Evolutionary conservation across 1,284 basidiomycete genomes (phyloP), one percentile per base, ranked within the genome.

Genomic region (Tilletia indica): DNA sequence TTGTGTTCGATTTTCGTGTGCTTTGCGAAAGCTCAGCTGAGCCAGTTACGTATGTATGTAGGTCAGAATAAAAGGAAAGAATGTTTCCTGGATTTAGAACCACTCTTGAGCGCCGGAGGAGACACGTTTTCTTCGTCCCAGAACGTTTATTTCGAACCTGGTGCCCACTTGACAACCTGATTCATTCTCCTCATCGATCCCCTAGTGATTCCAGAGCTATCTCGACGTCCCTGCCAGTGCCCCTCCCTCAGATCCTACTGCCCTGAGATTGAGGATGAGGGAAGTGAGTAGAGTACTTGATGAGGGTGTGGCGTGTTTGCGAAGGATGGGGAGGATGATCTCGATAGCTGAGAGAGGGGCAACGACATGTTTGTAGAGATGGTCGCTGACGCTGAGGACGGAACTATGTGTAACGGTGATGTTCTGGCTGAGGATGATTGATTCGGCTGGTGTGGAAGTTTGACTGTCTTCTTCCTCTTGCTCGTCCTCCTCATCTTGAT

Each of bases 301-400:
- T 63, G 14, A 70, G 77, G 76, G 68, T 75, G 47, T 2, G 74
- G 68, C n/a, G 72, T 70, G 51, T 54, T 54, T 63, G n/a, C 58
- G 58, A 19, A 80, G 68, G 68, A 80, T 70, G 4, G 76, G 75
- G 0, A 78, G 64, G 9, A 80, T 70, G 31, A 77, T 73, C 14
- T 74, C 73, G 25, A 82, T 70, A 9, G 73, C 73, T 64, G 76
- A 77, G 16, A 82, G 72, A 63, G 78, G 76, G 42, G 76, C 70
- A 12, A 78, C 73, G 45, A 82, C 78, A 51, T 80, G 80, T 38
- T 71, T 71, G 39, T 76, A 74, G 51, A 80, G 75, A 47, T 76
- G 74, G 67, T 74, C 72, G 58, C 58, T n/a, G n/a, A n/a, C n/a
- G n/a, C n/a, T 38, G 58, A 63, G 58, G n/a, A 31, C 74, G 73